phyloP scores from a whole-genome alignment of 306 rosid genomes.

The apple (Malus domestica) region ASM211411v1 NC_041801.1:1996501-1997000 shows the following conservation, averaged over 20 bases:
- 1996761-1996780: background rate
- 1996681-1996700: background rate
- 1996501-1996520: too few relatives aligned
- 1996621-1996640: too few relatives aligned
- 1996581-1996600: too few relatives aligned
- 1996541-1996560: too few relatives aligned
- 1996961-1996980: background rate
- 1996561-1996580: too few relatives aligned
- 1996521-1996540: too few relatives aligned
- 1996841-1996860: background rate
- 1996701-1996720: background rate
- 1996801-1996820: background rate
- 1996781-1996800: background rate
- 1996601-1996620: accelerated
- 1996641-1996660: accelerated
- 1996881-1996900: background rate
- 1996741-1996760: background rate
- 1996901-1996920: slow-evolving; percentile 10
- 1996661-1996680: background rate
- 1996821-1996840: too few relatives aligned
- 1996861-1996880: background rate
- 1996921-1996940: slow-evolving; percentile 6
- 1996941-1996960: background rate
- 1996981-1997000: background rate
- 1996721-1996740: background rate